These are phyloP conservation scores for Silene vulgaris DNA, from an alignment of 179 eudicot genomes.

Conservation along the genomic window DNA sequence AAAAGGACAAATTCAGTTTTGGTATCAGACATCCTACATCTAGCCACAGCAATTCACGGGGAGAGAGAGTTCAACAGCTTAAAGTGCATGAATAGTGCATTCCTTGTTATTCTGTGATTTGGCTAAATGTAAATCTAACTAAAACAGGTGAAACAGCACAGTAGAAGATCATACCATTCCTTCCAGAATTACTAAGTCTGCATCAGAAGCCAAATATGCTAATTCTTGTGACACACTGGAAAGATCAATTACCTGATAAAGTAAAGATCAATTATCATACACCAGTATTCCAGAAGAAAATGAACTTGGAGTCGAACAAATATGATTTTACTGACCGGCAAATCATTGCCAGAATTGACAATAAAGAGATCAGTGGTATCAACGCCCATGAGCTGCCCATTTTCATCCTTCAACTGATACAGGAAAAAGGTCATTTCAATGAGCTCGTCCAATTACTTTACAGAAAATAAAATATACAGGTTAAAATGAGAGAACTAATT, in stretches of 20 bases:
- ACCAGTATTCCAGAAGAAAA: conserved; percentile 16
- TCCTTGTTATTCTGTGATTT: conserved; percentile 8
- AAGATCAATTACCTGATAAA: conserved; percentile 81
- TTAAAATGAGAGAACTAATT: background rate
- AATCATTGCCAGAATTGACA: conserved; percentile 93
- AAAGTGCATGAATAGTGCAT: background rate
- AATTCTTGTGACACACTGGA: conserved; percentile 80
- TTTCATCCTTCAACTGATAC: conserved; percentile 79
- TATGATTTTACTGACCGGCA: conserved; percentile 60
- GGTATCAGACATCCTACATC: conserved; percentile 2
- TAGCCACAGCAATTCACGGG: background rate
- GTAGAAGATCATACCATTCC: conserved; percentile 74
- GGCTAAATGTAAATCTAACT: background rate
- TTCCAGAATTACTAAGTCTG: conserved; percentile 85
- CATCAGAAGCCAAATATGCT: conserved; percentile 80
- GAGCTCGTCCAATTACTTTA: conserved; percentile 1
- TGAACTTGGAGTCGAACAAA: conserved; percentile 1
- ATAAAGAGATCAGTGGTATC: conserved; percentile 72
- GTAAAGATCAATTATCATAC: conserved; percentile 23
- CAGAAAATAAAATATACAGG: background rate
- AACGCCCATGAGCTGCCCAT: conserved; percentile 73
- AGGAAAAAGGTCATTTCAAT: conserved; percentile 4
- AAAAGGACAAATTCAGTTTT: too few species aligned
- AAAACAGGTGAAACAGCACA: background rate
- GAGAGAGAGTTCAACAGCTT: background rate